A percentile compares a stretch with the other conserved stretches of the same genome.
These are phyloP conservation scores for Ogataea minuta DNA, from an alignment of 805 yeast genomes.

Conservation along the genomic window DNA sequence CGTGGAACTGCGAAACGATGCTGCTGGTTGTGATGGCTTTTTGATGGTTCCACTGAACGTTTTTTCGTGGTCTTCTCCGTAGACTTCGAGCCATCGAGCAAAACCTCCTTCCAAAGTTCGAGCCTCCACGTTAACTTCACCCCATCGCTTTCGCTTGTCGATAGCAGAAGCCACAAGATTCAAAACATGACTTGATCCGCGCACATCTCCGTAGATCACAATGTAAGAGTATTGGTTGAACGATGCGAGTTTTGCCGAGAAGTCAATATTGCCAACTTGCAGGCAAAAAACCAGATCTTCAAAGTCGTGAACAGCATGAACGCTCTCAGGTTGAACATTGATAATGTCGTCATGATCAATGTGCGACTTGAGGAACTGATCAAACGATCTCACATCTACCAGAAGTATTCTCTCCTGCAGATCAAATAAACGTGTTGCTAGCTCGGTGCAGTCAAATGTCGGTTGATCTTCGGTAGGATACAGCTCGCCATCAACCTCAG, in stretches of 20 bases:
- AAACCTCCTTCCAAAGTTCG: conserved; percentile 42
- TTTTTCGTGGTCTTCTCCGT: conserved; percentile 27
- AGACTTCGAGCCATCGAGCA: conserved; percentile 40
- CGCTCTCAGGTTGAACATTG: conserved; percentile 39
- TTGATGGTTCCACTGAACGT: conserved; percentile 15
- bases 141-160: conserved; percentile 12
- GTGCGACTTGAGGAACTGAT: conserved; percentile 33
- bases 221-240: conserved; percentile 35
- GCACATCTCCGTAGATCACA: conserved; percentile 39
- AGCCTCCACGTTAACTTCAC: conserved; percentile 9
- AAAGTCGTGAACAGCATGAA: conserved; percentile 17
- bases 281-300: conserved; percentile 21
- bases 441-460: conserved; percentile 16
- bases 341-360: conserved; percentile 39
- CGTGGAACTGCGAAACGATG: conserved; percentile 3
- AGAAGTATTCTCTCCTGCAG: conserved; percentile 26
- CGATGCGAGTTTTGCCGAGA: conserved; percentile 32
- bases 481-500: conserved; percentile 10
- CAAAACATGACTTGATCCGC: conserved; percentile 27
- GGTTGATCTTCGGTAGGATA: conserved; percentile 13
- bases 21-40: conserved; percentile 2
- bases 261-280: conserved; percentile 34
- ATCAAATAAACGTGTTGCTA: conserved; percentile 12
- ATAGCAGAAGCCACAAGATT: conserved; percentile 19
- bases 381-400: conserved; percentile 40